phyloP scores from a whole-genome alignment of 2,329 filamentous ascomycete species.

The Cordyceps fumosorosea region DNA sequence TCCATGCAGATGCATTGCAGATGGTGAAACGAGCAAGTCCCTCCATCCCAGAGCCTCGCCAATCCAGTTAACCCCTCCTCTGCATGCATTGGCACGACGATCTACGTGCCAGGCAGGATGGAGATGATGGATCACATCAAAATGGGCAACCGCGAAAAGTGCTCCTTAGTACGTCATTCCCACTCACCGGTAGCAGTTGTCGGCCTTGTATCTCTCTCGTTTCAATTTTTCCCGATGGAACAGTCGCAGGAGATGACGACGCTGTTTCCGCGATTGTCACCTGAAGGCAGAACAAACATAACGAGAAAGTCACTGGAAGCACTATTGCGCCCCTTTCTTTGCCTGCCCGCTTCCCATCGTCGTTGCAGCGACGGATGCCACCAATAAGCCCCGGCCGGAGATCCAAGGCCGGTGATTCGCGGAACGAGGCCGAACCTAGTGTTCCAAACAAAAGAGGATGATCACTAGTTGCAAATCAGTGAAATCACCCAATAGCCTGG shows the following conservation, averaged over 20 bases:
- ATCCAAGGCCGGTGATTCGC: conserved; percentile 5
- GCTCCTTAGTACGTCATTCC: too few species aligned
- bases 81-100: neutral
- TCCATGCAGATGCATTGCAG: neutral
- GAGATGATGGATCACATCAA: too few species aligned
- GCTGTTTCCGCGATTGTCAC: neutral
- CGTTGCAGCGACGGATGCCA: neutral
- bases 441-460: neutral
- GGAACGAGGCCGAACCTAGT: neutral
- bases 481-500: neutral
- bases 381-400: neutral
- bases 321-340: neutral
- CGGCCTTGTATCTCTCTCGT: too few species aligned
- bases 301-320: neutral
- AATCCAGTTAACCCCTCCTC: neutral
- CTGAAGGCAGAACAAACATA: neutral
- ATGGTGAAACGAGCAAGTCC: neutral
- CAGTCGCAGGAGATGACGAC: neutral
- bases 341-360: neutral
- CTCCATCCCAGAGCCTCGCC: too few species aligned
- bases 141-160: too few species aligned
- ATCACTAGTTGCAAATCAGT: neutral
- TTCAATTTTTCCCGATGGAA: neutral
- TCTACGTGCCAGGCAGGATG: neutral
- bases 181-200: too few species aligned